Percentiles rank a stretch among this genome's conserved stretches.
These are phyloP conservation scores for Tetragonia tetragonoides DNA, from an alignment of 148 eudicot genomes.

Conservation along the genomic window DNA sequence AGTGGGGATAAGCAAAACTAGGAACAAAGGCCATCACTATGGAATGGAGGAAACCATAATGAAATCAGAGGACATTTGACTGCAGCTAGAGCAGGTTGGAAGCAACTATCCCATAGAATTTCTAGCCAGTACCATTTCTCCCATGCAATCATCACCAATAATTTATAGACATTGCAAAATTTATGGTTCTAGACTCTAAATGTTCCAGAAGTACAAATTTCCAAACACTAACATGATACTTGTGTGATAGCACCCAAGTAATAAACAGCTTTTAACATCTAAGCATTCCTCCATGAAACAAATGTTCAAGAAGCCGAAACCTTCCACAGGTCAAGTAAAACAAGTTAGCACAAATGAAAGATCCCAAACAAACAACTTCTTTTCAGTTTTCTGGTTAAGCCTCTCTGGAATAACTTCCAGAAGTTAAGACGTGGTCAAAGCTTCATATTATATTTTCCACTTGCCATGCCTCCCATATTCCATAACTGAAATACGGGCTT, in stretches of 20 bases:
- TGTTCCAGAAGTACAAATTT: background rate
- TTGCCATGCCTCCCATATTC: too few species aligned
- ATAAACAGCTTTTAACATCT: background rate
- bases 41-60: background rate
- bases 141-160: background rate
- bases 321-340: background rate
- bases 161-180: background rate
- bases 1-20: background rate
- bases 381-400: too few species aligned
- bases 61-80: background rate
- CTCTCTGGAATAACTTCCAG: too few species aligned
- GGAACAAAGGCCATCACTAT: background rate
- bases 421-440: too few species aligned
- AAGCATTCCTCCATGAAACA: background rate
- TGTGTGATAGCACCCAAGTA: background rate
- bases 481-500: too few species aligned
- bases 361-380: background rate
- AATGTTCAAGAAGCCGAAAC: background rate
- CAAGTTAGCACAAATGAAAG: background rate
- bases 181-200: background rate
- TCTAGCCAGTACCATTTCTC: background rate
- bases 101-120: background rate
- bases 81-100: background rate
- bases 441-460: too few species aligned
- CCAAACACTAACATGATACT: background rate